Evolutionary conservation across 2,329 filamentous ascomycete species (phyloP).

Genomic region (Aspergillus brunneoviolaceus): DNA sequence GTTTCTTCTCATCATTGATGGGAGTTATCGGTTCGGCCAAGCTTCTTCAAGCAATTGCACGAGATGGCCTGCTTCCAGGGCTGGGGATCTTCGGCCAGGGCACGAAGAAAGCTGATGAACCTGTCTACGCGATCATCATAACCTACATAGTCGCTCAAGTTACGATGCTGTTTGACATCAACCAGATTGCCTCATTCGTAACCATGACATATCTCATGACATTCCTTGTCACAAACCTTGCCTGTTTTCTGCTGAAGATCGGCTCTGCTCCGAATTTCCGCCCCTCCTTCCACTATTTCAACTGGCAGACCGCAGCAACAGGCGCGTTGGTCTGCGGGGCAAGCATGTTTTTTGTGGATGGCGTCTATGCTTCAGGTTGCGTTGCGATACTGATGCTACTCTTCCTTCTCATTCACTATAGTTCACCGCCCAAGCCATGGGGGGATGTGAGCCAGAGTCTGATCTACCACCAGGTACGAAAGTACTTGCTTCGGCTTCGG

Average conservation of each 20-base stretch:
- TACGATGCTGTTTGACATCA: conserved; percentile 78
- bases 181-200: conserved; percentile 84
- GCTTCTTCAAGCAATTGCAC: conserved; percentile 76
- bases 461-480: conserved; percentile 85
- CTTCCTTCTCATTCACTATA: conserved; percentile 82
- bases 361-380: conserved; percentile 73
- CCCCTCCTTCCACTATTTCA: conserved; percentile 86
- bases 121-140: conserved; percentile 70
- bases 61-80: conserved; percentile 76
- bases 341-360: conserved; percentile 90
- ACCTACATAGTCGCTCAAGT: conserved; percentile 75
- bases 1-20: conserved; percentile 84
- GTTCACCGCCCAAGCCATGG: conserved; percentile 82
- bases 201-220: conserved; percentile 94
- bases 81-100: conserved; percentile 72
- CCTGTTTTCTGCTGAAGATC: conserved; percentile 82
- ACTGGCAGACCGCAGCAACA: conserved; percentile 74
- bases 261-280: conserved; percentile 86
- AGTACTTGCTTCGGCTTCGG: conserved; percentile 77
- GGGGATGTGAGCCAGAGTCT: conserved; percentile 86
- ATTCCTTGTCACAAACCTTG: conserved; percentile 83
- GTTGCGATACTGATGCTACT: conserved; percentile 72
- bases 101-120: conserved; percentile 70
- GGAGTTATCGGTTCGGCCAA: conserved; percentile 83
- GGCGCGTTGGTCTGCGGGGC: conserved; percentile 74